These are phyloP conservation scores for Russula compacta DNA, from an alignment of 768 basidiomycete species.

Conservation along the genomic window DNA sequence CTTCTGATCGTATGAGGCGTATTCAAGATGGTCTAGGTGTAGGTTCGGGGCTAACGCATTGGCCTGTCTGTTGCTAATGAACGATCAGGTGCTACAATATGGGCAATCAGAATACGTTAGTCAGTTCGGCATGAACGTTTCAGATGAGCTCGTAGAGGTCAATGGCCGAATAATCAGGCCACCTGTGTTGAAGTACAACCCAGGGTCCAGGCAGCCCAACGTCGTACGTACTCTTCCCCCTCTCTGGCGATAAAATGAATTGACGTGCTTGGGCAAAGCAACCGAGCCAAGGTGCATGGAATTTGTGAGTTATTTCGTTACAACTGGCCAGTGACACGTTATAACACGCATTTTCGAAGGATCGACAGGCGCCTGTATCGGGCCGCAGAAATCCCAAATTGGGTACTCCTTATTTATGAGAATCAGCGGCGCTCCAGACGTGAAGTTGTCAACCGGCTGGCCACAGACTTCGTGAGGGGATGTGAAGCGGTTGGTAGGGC, in stretches of 20 bases:
- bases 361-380: conserved; percentile 61
- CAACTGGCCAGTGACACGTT: neutral
- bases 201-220: conserved; percentile 41
- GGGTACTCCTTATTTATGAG: conserved; percentile 63
- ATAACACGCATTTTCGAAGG: conserved; percentile 30
- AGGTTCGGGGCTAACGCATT: neutral
- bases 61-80: neutral
- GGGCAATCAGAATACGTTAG: conserved; percentile 43
- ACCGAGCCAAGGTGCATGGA: conserved; percentile 65
- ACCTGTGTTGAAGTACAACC: conserved; percentile 58
- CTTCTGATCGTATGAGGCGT: conserved; percentile 42
- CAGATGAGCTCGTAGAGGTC: conserved; percentile 42
- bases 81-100: conserved; percentile 41
- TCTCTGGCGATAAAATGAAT: neutral
- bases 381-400: conserved; percentile 43
- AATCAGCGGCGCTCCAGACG: conserved; percentile 44
- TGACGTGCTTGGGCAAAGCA: conserved; percentile 28
- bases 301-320: conserved; percentile 44
- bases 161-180: conserved; percentile 53
- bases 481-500: conserved; percentile 51
- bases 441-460: conserved; percentile 40
- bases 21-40: conserved; percentile 49
- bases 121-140: conserved; percentile 62
- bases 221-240: conserved; percentile 36
- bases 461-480: conserved; percentile 38